phyloP scores from a whole-genome alignment of 345 rosid species.

The Eucalyptus brandiana region DNA sequence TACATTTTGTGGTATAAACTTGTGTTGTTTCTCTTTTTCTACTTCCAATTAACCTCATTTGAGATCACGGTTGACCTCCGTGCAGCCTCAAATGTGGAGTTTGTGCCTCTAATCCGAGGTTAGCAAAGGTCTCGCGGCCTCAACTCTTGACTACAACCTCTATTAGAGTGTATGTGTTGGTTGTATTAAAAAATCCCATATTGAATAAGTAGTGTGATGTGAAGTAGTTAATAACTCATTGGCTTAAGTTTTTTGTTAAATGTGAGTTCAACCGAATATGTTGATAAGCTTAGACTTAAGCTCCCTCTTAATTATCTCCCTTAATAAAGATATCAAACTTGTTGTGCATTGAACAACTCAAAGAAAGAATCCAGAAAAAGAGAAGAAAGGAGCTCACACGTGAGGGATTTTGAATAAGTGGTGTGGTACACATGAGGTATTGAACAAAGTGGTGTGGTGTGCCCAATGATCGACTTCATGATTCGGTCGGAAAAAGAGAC shows the following conservation, averaged over 20 bases:
- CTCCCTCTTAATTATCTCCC: accelerated
- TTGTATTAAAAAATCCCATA: too few relatives aligned
- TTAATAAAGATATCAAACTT: too few relatives aligned
- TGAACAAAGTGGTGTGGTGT: too few relatives aligned
- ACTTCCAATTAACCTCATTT: not conserved
- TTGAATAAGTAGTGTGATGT: too few relatives aligned
- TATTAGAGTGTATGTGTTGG: too few relatives aligned
- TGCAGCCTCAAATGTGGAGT: not conserved
- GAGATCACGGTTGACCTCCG: not conserved
- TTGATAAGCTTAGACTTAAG: accelerated
- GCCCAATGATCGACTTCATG: too few relatives aligned
- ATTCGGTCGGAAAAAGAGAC: too few relatives aligned
- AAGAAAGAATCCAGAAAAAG: too few relatives aligned
- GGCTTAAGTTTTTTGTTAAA: accelerated
- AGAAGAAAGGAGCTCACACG: too few relatives aligned
- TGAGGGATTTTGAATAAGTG: too few relatives aligned
- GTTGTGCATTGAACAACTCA: too few relatives aligned
- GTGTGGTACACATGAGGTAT: too few relatives aligned
- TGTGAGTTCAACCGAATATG: accelerated
- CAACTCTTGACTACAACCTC: not conserved
- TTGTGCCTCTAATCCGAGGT: not conserved
- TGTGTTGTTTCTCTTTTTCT: not conserved
- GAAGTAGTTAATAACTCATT: accelerated
- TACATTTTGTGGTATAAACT: not conserved
- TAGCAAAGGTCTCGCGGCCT: not conserved